These are phyloP conservation scores for Fragilaria crotonensis DNA, from an alignment of 108 stramenopile species.

Conservation along the genomic window DNA sequence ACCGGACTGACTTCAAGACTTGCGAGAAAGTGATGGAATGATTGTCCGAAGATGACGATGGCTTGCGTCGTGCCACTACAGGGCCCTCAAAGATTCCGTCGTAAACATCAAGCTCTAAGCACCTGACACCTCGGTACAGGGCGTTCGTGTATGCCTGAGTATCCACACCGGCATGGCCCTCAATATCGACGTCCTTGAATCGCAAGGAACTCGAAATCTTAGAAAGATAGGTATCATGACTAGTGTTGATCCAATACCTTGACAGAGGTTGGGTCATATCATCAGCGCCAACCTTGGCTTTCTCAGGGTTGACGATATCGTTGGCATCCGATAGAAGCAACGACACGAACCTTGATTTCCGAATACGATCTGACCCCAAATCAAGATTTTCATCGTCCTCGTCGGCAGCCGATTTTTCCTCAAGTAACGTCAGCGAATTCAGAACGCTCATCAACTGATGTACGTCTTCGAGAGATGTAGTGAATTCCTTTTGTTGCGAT, in stretches of 20 bases:
- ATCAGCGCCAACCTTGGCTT: constrained; percentile 21
- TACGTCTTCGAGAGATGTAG: constrained; percentile 42
- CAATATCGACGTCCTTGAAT: not conserved
- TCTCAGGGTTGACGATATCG: constrained; percentile 54
- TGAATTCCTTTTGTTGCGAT: constrained; percentile 50
- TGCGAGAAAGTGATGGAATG: constrained; percentile 23
- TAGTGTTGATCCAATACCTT: constrained; percentile 86
- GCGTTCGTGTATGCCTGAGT: constrained; percentile 57
- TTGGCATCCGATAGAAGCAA: constrained; percentile 58
- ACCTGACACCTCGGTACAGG: constrained; percentile 64
- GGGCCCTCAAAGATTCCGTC: constrained; percentile 48
- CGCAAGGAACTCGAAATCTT: constrained; percentile 27
- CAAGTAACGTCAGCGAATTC: constrained; percentile 24
- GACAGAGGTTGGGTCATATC: constrained; percentile 87
- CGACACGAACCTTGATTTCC: constrained; percentile 37
- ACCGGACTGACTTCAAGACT: constrained; percentile 39
- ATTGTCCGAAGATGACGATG: constrained; percentile 3
- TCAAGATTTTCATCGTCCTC: constrained; percentile 15
- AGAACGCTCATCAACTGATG: constrained; percentile 42
- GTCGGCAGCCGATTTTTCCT: too few relatives aligned
- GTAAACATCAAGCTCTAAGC: constrained; percentile 93
- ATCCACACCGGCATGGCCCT: constrained; percentile 16
- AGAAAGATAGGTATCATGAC: constrained; percentile 88
- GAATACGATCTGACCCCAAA: constrained; percentile 32
- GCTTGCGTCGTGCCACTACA: constrained; percentile 24